Percentiles rank a stretch among this genome's conserved stretches.
Conservation (phyloP, 1,284 basidiomycete species). For the Leccinum pseudoinsigne region DNA sequence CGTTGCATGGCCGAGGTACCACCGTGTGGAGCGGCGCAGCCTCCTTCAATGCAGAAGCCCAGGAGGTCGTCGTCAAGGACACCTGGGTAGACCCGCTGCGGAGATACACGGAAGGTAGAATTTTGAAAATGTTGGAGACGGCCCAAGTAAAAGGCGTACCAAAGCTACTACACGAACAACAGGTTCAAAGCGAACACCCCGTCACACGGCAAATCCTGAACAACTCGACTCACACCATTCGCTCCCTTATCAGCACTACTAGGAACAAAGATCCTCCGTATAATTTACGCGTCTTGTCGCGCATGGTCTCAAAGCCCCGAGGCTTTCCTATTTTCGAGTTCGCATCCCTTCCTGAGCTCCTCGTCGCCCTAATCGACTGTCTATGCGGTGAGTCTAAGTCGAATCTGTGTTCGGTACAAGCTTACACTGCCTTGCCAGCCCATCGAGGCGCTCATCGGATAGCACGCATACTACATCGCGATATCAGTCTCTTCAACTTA, state of each 20-base stretch:
- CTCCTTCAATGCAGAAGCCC: no score
- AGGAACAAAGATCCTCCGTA: not conserved
- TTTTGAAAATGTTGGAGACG: not conserved
- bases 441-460: slow-evolving; percentile 1
- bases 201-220: not conserved
- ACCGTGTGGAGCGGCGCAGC: no score
- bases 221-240: slow-evolving; percentile 4
- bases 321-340: not conserved
- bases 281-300: not conserved
- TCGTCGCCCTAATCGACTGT: not conserved
- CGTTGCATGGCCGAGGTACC: no score
- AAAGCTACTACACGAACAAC: slow-evolving; percentile 9
- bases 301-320: not conserved
- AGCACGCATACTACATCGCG: not conserved
- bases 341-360: not conserved
- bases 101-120: not conserved
- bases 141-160: slow-evolving; percentile 1
- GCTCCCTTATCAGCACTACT: not conserved
- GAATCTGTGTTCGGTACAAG: not conserved
- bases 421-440: not conserved
- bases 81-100: not conserved
- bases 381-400: not conserved
- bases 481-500: slow-evolving; percentile 13
- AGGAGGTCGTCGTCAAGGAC: not conserved
- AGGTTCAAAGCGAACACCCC: slow-evolving; percentile 7